Percentiles rank a stretch among this genome's conserved stretches.
Evolutionary conservation across 2,329 filamentous ascomycete species (phyloP).

Genomic region (Bipolaris cookei): DNA sequence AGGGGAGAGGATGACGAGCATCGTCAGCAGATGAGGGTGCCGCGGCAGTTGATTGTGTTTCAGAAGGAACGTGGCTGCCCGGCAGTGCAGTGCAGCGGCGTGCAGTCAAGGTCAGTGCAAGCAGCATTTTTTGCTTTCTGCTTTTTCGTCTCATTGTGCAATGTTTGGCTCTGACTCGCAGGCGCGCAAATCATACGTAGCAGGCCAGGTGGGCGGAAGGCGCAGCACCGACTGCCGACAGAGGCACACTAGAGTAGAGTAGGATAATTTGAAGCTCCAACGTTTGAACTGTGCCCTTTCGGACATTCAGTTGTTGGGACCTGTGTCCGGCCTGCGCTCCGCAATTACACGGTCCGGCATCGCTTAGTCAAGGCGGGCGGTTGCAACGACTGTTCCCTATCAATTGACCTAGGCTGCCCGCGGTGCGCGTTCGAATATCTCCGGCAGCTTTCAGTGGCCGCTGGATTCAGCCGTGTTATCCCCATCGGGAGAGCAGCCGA

Average conservation of each 20-base stretch:
- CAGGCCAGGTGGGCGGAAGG: slow-evolving; percentile 42
- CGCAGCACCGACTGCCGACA: slow-evolving; percentile 27
- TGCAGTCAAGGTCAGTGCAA: too few species aligned
- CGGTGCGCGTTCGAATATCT: slow-evolving; percentile 38
- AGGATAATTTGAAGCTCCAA: too few species aligned
- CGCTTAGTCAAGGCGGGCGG: slow-evolving; percentile 32
- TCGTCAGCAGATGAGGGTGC: slow-evolving; percentile 19
- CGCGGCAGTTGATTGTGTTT: slow-evolving; percentile 43
- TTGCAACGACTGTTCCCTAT: slow-evolving; percentile 34
- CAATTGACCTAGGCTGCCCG: slow-evolving; percentile 30
- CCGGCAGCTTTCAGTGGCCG: slow-evolving; percentile 42
- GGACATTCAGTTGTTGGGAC: slow-evolving; percentile 37
- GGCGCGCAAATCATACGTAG: slow-evolving; percentile 39
- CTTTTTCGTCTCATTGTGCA: slow-evolving; percentile 19
- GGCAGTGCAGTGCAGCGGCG: slow-evolving; percentile 15
- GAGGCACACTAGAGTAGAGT: too few species aligned
- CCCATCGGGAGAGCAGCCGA: slow-evolving; percentile 47
- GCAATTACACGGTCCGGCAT: slow-evolving; percentile 20
- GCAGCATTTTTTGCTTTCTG: slow-evolving; percentile 17
- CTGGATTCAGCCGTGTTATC: slow-evolving; percentile 45
- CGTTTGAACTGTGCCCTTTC: slow-evolving; percentile 30
- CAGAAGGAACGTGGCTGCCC: slow-evolving; percentile 37
- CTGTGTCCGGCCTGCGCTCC: slow-evolving; percentile 12
- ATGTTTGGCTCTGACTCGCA: slow-evolving; percentile 39
- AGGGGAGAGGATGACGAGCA: slow-evolving; percentile 33